Evolutionary conservation across 768 basidiomycete genomes (phyloP).

Genomic region (Amanita molliuscula): DNA sequence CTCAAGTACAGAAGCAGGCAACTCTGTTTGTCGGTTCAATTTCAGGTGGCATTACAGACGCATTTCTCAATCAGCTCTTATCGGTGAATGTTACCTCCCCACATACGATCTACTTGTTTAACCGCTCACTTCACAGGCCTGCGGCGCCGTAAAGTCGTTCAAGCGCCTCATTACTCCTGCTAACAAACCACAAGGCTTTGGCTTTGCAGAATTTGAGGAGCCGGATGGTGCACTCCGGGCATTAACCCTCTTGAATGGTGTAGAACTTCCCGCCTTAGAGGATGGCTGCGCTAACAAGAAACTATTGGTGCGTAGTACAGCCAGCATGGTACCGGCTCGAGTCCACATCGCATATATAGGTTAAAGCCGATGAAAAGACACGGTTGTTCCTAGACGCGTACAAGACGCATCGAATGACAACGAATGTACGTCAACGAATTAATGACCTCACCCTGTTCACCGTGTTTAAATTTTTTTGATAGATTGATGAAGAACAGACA

Average conservation of each 20-base stretch:
- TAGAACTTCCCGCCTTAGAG: slow-evolving; percentile 43
- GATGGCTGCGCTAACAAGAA: slow-evolving; percentile 44
- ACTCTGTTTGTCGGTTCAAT: slow-evolving; percentile 92
- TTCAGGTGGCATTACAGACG: slow-evolving; percentile 83
- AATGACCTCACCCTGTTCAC: neutral
- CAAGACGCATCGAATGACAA: slow-evolving; percentile 64
- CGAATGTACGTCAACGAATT: slow-evolving; percentile 43
- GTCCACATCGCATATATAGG: slow-evolving; percentile 40
- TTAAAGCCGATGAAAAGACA: slow-evolving; percentile 97
- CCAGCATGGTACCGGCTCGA: slow-evolving; percentile 28
- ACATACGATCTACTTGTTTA: neutral
- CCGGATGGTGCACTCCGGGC: slow-evolving; percentile 84
- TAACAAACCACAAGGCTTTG: slow-evolving; percentile 93
- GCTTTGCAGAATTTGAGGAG: slow-evolving; percentile 93
- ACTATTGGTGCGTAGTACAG: slow-evolving; percentile 47
- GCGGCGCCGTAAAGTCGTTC: slow-evolving; percentile 82
- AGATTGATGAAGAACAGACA: slow-evolving; percentile 65
- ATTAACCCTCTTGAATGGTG: slow-evolving; percentile 34
- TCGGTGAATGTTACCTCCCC: slow-evolving; percentile 38
- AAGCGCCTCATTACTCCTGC: slow-evolving; percentile 89
- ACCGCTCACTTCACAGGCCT: slow-evolving; percentile 45
- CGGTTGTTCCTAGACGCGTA: slow-evolving; percentile 82
- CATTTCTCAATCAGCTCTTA: slow-evolving; percentile 70
- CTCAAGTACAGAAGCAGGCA: slow-evolving; percentile 59
- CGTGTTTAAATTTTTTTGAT: slow-evolving; percentile 5